Evolutionary conservation across 768 basidiomycete genomes (phyloP), one percentile per base, ranked within the genome.

Genomic region (Tricholoma flavovirens): DNA sequence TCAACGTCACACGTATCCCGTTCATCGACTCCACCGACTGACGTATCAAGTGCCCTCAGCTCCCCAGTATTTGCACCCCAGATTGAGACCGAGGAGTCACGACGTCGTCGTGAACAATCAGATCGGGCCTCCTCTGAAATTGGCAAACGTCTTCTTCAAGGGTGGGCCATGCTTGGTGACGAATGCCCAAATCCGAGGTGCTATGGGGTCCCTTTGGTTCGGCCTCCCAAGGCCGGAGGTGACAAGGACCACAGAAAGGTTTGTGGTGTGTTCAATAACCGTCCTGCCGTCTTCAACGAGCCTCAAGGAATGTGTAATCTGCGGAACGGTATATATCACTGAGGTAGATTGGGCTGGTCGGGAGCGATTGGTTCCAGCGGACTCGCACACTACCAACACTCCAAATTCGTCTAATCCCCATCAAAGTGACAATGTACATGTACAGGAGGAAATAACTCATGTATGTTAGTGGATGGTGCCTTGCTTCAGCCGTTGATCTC

Each of bases 151-250:
- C 74, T 94, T 57, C 71, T 94, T 46, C 84, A 83, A 61, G 92
- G 88, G 38, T 94, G 90, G 89, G 83, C 92, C 0, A 90, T 94
- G 88, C 76, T 94, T n/a, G 89, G 79, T 21, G 90, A 93, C 35
- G 90, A 92, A 71, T 94, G 93, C 64, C 82, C 83, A 0, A 87
- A 82, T 62, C 60, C 66, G 4, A 67, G 71, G 21, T 94, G 93
- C 65, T 86, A 83, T 69, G 90, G 90, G 11, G 75, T 93, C 5
- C 93, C 92, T n/a, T 81, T 94, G 12, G 86, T 93, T 57, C 76
- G 90, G 50, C 87, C 87, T 36, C 88, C 90, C 17, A 88, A 81
- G 66, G 60, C 74, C 14, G 80, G 81, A 5, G 77, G 77, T 15
- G 80, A 76, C 57, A 82, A 81, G 61, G 81, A 87, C 70, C 83